Conservation (phyloP, 202 grass and related monocot species). For the Zizania palustris region DNA sequence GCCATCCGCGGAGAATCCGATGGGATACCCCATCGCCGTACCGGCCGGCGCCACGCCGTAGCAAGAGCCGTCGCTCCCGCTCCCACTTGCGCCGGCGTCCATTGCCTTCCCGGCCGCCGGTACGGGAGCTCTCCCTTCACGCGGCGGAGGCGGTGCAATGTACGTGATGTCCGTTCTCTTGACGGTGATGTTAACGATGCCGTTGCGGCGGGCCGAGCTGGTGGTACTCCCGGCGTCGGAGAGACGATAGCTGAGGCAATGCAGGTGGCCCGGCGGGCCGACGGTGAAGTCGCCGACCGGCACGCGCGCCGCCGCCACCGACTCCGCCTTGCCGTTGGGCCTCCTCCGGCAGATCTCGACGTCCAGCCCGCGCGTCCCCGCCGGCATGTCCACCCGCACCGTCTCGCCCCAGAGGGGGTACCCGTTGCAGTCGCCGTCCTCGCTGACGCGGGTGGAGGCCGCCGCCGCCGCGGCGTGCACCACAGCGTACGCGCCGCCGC, state of each 20-base stretch:
- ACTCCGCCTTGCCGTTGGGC: neutral
- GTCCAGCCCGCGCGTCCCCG: neutral
- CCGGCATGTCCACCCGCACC: constrained; percentile 36
- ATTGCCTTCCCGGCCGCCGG: constrained; percentile 22
- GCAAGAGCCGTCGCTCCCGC: constrained; percentile 29
- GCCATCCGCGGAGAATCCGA: constrained; percentile 4
- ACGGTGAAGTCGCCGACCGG: constrained; percentile 58
- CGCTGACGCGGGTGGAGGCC: constrained; percentile 27
- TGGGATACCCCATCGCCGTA: constrained; percentile 51
- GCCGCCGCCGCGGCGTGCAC: constrained; percentile 8
- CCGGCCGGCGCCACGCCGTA: constrained; percentile 36
- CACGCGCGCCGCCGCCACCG: constrained; percentile 46
- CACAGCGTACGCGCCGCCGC: constrained; percentile 27
- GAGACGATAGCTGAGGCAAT: constrained; percentile 74
- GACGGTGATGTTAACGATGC: constrained; percentile 70
- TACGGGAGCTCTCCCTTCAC: neutral
- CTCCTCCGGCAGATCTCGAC: constrained; percentile 40
- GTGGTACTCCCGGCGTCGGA: neutral
- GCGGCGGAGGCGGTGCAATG: neutral
- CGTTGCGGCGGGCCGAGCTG: constrained; percentile 29
- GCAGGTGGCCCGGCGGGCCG: constrained; percentile 58
- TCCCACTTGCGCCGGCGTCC: neutral
- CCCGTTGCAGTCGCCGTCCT: constrained; percentile 44
- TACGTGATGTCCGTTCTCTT: constrained; percentile 43
- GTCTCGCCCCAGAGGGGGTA: constrained; percentile 59